phyloP scores from a whole-genome alignment of 805 yeast species.

The Kregervanrija delftensis region DNA sequence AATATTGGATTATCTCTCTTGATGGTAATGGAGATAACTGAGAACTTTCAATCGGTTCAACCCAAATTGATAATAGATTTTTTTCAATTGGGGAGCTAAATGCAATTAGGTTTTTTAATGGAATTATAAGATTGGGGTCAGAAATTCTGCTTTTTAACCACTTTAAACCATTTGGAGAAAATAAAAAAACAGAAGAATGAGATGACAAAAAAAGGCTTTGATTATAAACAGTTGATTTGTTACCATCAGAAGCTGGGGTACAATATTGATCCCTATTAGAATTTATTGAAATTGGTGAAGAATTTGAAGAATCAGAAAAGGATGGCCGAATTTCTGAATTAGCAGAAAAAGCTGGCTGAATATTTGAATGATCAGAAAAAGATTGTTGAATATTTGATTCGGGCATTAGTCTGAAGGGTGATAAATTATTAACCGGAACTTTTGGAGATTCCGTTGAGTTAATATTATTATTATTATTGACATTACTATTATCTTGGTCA shows the following conservation, averaged over 20 bases:
- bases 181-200: conserved; percentile 32
- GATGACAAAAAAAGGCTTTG: no score
- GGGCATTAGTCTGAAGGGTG: no score
- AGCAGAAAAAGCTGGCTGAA: no score
- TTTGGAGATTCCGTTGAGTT: no score
- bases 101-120: conserved; percentile 20
- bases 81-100: conserved; percentile 15
- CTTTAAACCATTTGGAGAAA: conserved; percentile 33
- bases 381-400: no score
- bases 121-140: conserved; percentile 12
- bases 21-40: conserved; percentile 27
- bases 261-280: no score
- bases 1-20: conserved; percentile 12
- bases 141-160: conserved; percentile 29
- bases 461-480: no score
- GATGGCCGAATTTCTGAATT: neutral
- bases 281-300: neutral
- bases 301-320: neutral
- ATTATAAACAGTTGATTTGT: no score
- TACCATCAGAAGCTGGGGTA: no score
- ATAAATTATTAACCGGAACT: no score
- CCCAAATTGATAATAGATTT: conserved; percentile 24
- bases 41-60: conserved; percentile 25
- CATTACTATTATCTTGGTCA: neutral
- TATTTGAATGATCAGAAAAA: neutral